Percentiles rank a stretch among this genome's conserved stretches.
Evolutionary conservation across 768 basidiomycete genomes (phyloP).

Genomic region (Saitozyma sp.): DNA sequence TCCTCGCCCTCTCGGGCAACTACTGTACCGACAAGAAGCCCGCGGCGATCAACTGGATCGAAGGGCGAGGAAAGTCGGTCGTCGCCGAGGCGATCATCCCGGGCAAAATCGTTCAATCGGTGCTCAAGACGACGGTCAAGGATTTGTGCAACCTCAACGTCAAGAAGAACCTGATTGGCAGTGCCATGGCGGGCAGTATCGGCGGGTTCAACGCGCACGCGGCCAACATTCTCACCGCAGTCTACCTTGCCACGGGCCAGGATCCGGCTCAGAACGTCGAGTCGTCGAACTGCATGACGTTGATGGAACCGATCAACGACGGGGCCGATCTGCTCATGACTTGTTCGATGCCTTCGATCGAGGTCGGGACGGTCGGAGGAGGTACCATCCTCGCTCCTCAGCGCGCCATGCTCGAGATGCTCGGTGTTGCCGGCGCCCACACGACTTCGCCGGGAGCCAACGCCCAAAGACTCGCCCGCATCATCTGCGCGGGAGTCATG

Average conservation of each 20-base stretch:
- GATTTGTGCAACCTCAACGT: constrained; percentile 84
- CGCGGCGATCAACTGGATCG: constrained; percentile 99
- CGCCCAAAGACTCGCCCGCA: constrained; percentile 80
- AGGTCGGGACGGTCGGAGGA: constrained; percentile 96
- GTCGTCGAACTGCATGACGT: constrained; percentile 95
- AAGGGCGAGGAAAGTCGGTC: constrained; percentile 95
- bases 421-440: constrained; percentile 89
- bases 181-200: constrained; percentile 96
- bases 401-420: constrained; percentile 84
- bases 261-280: constrained; percentile 99
- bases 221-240: constrained; percentile 91
- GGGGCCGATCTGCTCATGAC: constrained; percentile 90
- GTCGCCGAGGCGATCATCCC: constrained; percentile 94
- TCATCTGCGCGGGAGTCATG: constrained; percentile 92
- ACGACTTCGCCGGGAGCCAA: constrained; percentile 82
- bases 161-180: constrained; percentile 97
- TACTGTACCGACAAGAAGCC: constrained; percentile 99
- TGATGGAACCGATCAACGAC: constrained; percentile 96
- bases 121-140: constrained; percentile 92
- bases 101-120: constrained; percentile 78
- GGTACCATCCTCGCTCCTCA: constrained; percentile 92
- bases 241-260: constrained; percentile 95
- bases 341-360: constrained; percentile 96
- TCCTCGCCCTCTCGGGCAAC: constrained; percentile 89
- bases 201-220: constrained; percentile 99